Evolutionary conservation across 2,329 filamentous ascomycete species (phyloP).

Genomic region (Colletotrichum shisoi): DNA sequence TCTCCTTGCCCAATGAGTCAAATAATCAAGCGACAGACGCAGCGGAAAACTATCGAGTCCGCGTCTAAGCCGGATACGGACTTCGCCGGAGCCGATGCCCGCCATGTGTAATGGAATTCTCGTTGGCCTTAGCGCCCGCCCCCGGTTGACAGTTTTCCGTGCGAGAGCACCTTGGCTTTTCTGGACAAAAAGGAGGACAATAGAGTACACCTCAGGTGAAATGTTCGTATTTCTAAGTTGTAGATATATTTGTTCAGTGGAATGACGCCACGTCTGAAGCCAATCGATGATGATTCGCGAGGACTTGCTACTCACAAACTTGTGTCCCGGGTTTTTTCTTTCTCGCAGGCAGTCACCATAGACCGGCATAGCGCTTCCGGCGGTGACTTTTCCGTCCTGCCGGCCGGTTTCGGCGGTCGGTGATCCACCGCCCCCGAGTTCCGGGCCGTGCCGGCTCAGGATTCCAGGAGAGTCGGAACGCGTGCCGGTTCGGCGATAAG

Average conservation of each 20-base stretch:
- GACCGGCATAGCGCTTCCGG: not conserved
- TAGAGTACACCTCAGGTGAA: too few relatives aligned
- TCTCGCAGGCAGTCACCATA: too few relatives aligned
- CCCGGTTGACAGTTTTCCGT: not conserved
- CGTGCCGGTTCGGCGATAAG: constrained; percentile 13
- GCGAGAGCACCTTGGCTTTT: not conserved
- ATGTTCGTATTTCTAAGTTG: too few relatives aligned
- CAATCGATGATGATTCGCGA: too few relatives aligned
- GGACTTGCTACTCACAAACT: too few relatives aligned
- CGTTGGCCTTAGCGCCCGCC: constrained; percentile 10
- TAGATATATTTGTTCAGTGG: too few relatives aligned
- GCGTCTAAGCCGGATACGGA: constrained; percentile 11
- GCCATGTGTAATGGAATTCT: constrained; percentile 27
- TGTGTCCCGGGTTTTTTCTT: too few relatives aligned
- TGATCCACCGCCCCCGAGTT: constrained; percentile 1
- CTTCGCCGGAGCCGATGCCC: not conserved
- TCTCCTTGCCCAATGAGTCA: too few relatives aligned
- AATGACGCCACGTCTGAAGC: too few relatives aligned
- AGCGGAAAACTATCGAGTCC: not conserved
- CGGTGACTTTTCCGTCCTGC: constrained; percentile 4
- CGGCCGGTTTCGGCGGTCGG: constrained; percentile 14
- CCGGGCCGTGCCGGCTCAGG: constrained; percentile 8
- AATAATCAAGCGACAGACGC: not conserved
- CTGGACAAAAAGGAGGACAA: not conserved
- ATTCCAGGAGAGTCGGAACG: not conserved